These are phyloP conservation scores for Ganoderma meredithae DNA, from an alignment of 1,284 basidiomycete species.

Conservation along the genomic window DNA sequence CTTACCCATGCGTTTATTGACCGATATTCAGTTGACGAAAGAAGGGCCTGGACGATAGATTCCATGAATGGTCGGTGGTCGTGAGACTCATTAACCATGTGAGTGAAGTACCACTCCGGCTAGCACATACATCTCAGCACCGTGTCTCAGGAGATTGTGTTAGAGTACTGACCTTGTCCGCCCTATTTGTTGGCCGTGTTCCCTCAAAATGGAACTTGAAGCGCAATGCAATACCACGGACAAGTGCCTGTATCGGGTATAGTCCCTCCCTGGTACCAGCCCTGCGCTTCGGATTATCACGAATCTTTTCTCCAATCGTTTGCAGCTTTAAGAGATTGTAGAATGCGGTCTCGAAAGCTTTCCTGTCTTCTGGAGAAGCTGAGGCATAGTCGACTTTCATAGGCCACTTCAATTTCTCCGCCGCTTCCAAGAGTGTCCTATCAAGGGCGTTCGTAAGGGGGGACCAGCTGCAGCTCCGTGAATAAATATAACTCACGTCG, in stretches of 20 bases:
- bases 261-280: conserved; percentile 48
- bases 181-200: conserved; percentile 84
- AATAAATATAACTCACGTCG: conserved; percentile 55
- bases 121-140: conserved; percentile 42
- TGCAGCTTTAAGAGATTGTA: conserved; percentile 80
- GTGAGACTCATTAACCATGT: conserved; percentile 85
- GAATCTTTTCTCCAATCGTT: conserved; percentile 66
- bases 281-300: conserved; percentile 31
- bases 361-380: conserved; percentile 57
- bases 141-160: not conserved
- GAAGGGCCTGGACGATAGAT: conserved; percentile 75
- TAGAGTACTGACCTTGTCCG: conserved; percentile 79
- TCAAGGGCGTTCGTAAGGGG: conserved; percentile 22
- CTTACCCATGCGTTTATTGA: conserved; percentile 77
- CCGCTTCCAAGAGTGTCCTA: conserved; percentile 67
- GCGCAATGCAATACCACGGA: conserved; percentile 84
- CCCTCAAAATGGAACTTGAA: conserved; percentile 98
- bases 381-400: conserved; percentile 69
- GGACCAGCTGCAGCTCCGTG: not conserved
- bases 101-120: conserved; percentile 98
- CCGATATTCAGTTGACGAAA: conserved; percentile 68
- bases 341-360: conserved; percentile 78
- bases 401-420: conserved; percentile 87
- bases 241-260: conserved; percentile 86
- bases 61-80: conserved; percentile 85